Conservation (phyloP, 1,284 basidiomycete species). For the Athelia psychrophila region DNA sequence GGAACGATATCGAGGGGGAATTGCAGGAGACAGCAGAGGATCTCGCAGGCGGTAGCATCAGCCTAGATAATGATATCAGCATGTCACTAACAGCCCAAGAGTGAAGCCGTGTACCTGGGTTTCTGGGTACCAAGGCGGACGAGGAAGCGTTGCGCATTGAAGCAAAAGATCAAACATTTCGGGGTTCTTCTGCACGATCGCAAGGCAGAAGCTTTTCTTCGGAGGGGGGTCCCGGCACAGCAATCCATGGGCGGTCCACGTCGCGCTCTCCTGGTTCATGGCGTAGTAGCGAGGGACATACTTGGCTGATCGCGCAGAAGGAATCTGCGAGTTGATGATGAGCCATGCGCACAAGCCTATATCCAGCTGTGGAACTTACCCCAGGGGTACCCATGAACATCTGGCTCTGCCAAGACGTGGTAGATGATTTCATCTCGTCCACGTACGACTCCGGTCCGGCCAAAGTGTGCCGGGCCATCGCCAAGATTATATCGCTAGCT, state of each 20-base stretch:
- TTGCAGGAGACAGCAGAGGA: slow-evolving; percentile 3
- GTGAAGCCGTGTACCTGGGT: slow-evolving; percentile 15
- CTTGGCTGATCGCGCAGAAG: slow-evolving; percentile 11
- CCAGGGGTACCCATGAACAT: slow-evolving; percentile 14
- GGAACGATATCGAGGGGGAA: slow-evolving; percentile 11
- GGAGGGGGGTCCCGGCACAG: slow-evolving; percentile 19
- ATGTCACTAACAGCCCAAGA: slow-evolving; percentile 14
- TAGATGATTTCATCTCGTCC: slow-evolving; percentile 13
- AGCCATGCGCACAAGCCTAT: neutral
- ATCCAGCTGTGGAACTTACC: neutral
- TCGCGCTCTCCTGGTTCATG: slow-evolving; percentile 23
- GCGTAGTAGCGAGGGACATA: slow-evolving; percentile 23
- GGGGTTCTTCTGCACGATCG: slow-evolving; percentile 22
- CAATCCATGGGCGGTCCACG: slow-evolving; percentile 21
- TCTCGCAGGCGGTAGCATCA: slow-evolving; percentile 16
- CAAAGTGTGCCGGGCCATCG: slow-evolving; percentile 20
- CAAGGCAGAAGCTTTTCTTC: slow-evolving; percentile 17
- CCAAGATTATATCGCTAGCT: slow-evolving; percentile 18
- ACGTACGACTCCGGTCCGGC: slow-evolving; percentile 17
- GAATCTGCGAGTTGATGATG: slow-evolving; percentile 4
- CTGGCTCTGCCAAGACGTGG: slow-evolving; percentile 22
- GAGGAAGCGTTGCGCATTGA: slow-evolving; percentile 16
- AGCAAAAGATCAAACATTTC: slow-evolving; percentile 23
- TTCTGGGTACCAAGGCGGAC: slow-evolving; percentile 23
- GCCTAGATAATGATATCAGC: slow-evolving; percentile 15